phyloP scores from a whole-genome alignment of 495 filamentous ascomycete species.

The Aspergillus taichungensis region DNA sequence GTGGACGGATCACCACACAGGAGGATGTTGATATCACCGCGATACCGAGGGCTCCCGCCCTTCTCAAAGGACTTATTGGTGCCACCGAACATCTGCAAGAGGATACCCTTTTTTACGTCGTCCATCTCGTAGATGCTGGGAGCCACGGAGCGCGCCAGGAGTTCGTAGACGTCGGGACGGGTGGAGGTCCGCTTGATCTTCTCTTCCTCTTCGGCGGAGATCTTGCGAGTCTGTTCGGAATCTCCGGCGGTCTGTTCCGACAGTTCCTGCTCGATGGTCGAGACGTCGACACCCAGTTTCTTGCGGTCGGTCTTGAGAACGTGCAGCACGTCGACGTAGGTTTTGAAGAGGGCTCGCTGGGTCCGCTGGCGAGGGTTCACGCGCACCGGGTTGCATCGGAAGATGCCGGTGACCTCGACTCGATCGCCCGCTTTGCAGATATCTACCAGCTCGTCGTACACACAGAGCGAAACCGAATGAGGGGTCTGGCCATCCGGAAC shows the following conservation, averaged over 20 bases:
- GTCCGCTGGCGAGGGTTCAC: constrained; percentile 88
- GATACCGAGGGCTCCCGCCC: constrained; percentile 87
- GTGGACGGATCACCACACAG: constrained; percentile 96
- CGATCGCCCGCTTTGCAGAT: constrained; percentile 96
- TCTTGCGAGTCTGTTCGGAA: constrained; percentile 71
- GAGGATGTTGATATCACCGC: constrained; percentile 95
- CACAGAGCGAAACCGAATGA: constrained; percentile 95
- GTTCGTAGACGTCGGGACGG: constrained; percentile 84
- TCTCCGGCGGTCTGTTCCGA: constrained; percentile 64
- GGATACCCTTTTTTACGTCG: constrained; percentile 96
- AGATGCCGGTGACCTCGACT: constrained; percentile 93
- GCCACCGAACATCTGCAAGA: constrained; percentile 92
- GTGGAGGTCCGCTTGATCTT: constrained; percentile 77
- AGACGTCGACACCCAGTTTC: constrained; percentile 82
- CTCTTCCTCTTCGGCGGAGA: constrained; percentile 82
- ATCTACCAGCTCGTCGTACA: constrained; percentile 94
- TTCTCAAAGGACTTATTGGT: constrained; percentile 99
- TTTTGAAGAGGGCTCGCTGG: constrained; percentile 94
- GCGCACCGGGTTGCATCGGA: constrained; percentile 89
- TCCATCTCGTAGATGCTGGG: constrained; percentile 98
- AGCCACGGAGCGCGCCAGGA: constrained; percentile 84
- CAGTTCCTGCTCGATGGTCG: constrained; percentile 81
- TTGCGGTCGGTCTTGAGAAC: constrained; percentile 95
- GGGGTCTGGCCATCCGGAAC: constrained; percentile 91
- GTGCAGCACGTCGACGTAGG: constrained; percentile 90